Evolutionary conservation across 192 early-diverging fungal genomes (phyloP).

Genomic region (Linnemannia zychae): DNA sequence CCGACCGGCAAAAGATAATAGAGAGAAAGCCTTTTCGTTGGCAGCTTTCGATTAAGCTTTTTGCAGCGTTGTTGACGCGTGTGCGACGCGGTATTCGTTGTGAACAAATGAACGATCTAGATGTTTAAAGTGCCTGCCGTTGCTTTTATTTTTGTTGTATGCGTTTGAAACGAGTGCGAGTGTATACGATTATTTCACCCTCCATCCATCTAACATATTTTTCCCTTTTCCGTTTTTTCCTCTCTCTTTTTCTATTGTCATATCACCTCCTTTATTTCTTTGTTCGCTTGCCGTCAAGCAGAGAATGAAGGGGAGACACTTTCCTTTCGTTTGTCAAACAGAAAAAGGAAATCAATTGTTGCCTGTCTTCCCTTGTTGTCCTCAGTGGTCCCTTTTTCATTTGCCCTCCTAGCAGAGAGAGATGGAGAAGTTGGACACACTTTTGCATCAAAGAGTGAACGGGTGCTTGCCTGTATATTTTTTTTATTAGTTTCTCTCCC

Average conservation of each 20-base stretch:
- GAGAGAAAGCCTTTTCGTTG: not conserved
- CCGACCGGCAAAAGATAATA: not conserved
- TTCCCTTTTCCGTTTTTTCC: not conserved
- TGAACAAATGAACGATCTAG: not conserved
- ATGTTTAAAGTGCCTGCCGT: no score
- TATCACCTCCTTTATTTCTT: conserved; percentile 6
- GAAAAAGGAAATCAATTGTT: not conserved
- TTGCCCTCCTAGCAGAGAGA: no score
- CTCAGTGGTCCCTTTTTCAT: no score
- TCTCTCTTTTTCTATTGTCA: not conserved
- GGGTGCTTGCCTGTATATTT: not conserved
- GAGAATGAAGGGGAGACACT: not conserved
- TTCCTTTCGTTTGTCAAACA: not conserved
- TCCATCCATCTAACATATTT: not conserved
- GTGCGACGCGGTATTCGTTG: not conserved
- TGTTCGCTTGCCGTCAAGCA: not conserved
- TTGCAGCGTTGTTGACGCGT: not conserved
- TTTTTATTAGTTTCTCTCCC: not conserved
- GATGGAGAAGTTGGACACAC: no score
- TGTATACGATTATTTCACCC: not conserved
- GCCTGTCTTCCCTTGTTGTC: no score
- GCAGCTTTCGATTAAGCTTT: not conserved
- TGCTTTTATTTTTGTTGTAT: not conserved
- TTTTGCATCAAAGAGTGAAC: no score
- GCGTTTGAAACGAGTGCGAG: not conserved